phyloP scores from a whole-genome alignment of 257 asterid genomes.

The Salvia hispanica region DNA sequence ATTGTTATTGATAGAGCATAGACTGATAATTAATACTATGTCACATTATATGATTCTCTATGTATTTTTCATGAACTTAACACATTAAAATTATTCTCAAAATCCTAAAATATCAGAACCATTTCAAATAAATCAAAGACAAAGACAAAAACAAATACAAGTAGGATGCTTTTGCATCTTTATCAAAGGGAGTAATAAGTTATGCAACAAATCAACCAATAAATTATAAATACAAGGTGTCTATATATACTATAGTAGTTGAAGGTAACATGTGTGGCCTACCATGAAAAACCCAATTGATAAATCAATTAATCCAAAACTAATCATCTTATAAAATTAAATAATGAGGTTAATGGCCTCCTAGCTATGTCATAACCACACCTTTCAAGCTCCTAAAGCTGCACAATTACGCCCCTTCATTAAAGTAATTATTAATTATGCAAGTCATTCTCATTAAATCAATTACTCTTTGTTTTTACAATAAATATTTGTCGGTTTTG shows the following conservation, averaged over 20 bases:
- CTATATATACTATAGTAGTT: background rate
- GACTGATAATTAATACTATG: background rate
- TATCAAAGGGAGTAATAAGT: background rate
- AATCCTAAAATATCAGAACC: background rate
- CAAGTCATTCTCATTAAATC: conserved; percentile 26
- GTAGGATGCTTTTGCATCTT: background rate
- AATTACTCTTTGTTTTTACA: background rate
- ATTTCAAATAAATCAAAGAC: background rate
- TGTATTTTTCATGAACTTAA: background rate
- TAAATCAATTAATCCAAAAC: background rate
- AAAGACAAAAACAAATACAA: background rate
- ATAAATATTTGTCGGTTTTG: conserved; percentile 6
- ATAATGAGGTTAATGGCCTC: conserved; percentile 2
- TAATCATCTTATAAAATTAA: conserved; percentile 3
- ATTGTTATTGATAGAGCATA: no score
- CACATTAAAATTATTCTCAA: background rate
- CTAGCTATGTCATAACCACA: conserved; percentile 11
- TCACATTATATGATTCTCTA: background rate
- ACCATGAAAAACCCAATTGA: background rate
- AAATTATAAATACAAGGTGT: background rate
- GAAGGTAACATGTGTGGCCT: conserved; percentile 24
- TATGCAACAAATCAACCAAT: background rate
- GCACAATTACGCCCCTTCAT: conserved; percentile 18
- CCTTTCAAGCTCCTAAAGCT: conserved; percentile 6
- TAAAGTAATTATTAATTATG: background rate